These are phyloP conservation scores for Dactylellina haptotyla DNA, from an alignment of 2,329 filamentous ascomycete species.

Conservation along the genomic window DNA sequence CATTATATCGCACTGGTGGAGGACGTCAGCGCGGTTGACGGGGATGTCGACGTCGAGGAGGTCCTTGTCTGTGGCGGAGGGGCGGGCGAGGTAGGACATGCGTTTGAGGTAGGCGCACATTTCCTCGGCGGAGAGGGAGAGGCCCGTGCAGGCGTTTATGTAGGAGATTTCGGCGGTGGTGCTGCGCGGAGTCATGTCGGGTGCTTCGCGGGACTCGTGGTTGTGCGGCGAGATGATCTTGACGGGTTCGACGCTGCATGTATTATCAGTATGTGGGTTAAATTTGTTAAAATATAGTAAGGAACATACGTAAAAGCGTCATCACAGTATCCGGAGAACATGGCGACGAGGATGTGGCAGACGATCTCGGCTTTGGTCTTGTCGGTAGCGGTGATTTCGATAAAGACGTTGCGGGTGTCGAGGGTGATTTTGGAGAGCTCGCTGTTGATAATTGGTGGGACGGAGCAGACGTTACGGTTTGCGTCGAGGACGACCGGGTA, in stretches of 20 bases:
- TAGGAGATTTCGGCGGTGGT: constrained; percentile 89
- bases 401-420: constrained; percentile 91
- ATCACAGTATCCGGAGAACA: constrained; percentile 92
- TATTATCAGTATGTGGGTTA: constrained; percentile 4
- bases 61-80: constrained; percentile 74
- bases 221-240: constrained; percentile 94
- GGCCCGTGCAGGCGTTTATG: constrained; percentile 90
- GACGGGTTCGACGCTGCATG: constrained; percentile 79
- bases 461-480: constrained; percentile 84
- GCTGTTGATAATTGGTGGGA: constrained; percentile 97
- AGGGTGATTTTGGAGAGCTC: constrained; percentile 96
- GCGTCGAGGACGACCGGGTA: constrained; percentile 97
- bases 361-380: constrained; percentile 96
- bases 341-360: constrained; percentile 92
- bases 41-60: constrained; percentile 85
- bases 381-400: constrained; percentile 96
- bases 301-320: constrained; percentile 79
- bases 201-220: constrained; percentile 79
- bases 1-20: constrained; percentile 98
- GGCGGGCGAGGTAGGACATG: constrained; percentile 86
- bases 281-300: background rate
- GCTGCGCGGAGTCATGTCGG: constrained; percentile 78
- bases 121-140: constrained; percentile 76
- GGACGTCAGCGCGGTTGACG: constrained; percentile 88
- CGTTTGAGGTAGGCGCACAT: constrained; percentile 83